Conservation (phyloP, 108 stramenopile genomes). For the Epithemia pelagica region DNA sequence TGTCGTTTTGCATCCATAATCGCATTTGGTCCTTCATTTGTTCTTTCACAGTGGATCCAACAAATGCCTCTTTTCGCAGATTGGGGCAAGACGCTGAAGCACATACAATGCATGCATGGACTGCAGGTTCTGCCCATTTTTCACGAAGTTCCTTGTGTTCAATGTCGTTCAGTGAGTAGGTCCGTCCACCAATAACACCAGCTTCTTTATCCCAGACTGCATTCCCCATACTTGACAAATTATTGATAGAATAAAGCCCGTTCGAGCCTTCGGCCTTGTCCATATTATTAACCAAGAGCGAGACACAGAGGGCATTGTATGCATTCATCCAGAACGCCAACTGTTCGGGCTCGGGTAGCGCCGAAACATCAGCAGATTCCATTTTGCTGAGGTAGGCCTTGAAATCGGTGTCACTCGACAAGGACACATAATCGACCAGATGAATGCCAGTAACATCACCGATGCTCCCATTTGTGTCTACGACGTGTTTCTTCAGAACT, state of each 20-base stretch:
- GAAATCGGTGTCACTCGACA: constrained; percentile 6
- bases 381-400: constrained; percentile 5
- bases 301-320: constrained; percentile 42
- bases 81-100: constrained; percentile 37
- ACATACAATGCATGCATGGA: constrained; percentile 46
- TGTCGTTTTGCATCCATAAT: constrained; percentile 6
- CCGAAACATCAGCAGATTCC: constrained; percentile 1
- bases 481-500: constrained; percentile 17
- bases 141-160: constrained; percentile 27
- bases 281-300: constrained; percentile 12
- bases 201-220: constrained; percentile 35
- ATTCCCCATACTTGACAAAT: constrained; percentile 7
- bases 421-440: constrained; percentile 10
- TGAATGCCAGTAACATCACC: background rate
- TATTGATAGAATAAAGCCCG: background rate
- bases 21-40: constrained; percentile 11
- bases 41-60: background rate
- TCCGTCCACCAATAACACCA: constrained; percentile 23
- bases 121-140: constrained; percentile 23
- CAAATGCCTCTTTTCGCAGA: constrained; percentile 27
- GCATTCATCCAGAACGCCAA: constrained; percentile 30
- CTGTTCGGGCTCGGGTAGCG: constrained; percentile 7
- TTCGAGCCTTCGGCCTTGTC: constrained; percentile 8
- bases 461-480: background rate
- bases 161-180: constrained; percentile 30